A percentile compares a stretch with the other conserved stretches of the same genome.
These are phyloP conservation scores for Actinomortierella ambigua DNA, from an alignment of 371 early-diverging fungal species.

Conservation along the genomic window DNA sequence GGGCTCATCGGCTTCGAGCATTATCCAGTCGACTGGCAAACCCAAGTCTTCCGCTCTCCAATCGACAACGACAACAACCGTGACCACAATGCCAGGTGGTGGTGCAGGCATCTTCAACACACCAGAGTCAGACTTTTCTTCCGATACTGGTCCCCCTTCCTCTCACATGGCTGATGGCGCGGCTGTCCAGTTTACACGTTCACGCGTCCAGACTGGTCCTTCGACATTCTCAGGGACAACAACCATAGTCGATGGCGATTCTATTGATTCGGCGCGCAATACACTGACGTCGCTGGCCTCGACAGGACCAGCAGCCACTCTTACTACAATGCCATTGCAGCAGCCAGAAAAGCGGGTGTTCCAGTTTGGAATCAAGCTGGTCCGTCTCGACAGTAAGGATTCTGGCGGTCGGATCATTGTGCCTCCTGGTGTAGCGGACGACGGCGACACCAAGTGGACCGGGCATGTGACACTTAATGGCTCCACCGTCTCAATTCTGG, in stretches of 20 bases:
- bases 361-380: slow-evolving; percentile 41
- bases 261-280: too few relatives aligned
- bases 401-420: slow-evolving; percentile 1
- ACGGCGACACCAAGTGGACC: slow-evolving; percentile 19
- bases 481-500: slow-evolving; percentile 15
- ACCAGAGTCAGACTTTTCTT: too few relatives aligned
- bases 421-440: slow-evolving; percentile 6
- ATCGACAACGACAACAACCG: background rate
- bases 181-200: too few relatives aligned
- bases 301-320: background rate
- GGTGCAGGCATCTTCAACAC: too few relatives aligned
- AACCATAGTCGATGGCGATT: too few relatives aligned
- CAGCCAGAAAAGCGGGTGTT: slow-evolving; percentile 37
- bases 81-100: background rate
- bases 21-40: slow-evolving; percentile 6
- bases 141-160: too few relatives aligned
- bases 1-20: too few relatives aligned
- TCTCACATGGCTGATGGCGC: too few relatives aligned
- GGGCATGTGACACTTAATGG: slow-evolving; percentile 44
- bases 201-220: too few relatives aligned
- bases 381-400: slow-evolving; percentile 36
- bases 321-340: too few relatives aligned
- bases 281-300: background rate
- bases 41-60: slow-evolving; percentile 19
- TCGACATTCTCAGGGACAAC: too few relatives aligned